A percentile compares a stretch with the other conserved stretches of the same genome.
Conservation (phyloP, 495 filamentous ascomycete genomes). For the Podospora sp. region DNA sequence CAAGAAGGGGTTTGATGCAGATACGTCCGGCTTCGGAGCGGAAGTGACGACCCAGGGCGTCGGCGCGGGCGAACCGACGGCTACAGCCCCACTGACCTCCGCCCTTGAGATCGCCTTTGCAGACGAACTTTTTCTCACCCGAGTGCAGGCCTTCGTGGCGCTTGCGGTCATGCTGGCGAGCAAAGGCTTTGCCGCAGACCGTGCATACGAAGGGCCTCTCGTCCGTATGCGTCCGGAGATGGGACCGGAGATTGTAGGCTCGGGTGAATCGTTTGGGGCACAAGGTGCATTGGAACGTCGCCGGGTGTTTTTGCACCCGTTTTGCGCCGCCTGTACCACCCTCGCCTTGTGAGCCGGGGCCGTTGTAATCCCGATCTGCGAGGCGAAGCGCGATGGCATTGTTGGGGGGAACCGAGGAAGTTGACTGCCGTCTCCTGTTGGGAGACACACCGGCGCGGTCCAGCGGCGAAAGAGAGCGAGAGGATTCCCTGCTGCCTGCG, state of each 20-base stretch:
- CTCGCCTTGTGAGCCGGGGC: constrained; percentile 46
- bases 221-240: constrained; percentile 89
- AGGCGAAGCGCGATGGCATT: constrained; percentile 93
- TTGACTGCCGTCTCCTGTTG: constrained; percentile 76
- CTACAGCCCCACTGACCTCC: constrained; percentile 89
- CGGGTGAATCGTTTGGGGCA: constrained; percentile 88
- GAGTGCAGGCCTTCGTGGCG: constrained; percentile 88
- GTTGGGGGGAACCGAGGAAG: constrained; percentile 74
- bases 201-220: constrained; percentile 94
- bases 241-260: constrained; percentile 88
- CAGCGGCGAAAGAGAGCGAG: constrained; percentile 71
- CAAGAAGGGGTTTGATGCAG: constrained; percentile 92
- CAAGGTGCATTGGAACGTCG: constrained; percentile 83
- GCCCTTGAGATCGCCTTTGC: constrained; percentile 83
- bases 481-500: constrained; percentile 51
- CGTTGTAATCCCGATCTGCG: constrained; percentile 82
- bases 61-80: constrained; percentile 89
- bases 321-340: constrained; percentile 57
- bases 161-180: constrained; percentile 90
- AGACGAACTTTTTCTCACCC: constrained; percentile 97
- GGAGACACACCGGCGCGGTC: constrained; percentile 61
- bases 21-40: constrained; percentile 91
- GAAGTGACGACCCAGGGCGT: constrained; percentile 96
- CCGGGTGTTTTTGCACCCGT: constrained; percentile 92
- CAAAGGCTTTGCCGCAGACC: constrained; percentile 95